Evolutionary conservation across 139 green algal genomes (phyloP).

Genomic region (Ostreobium quekettii): DNA sequence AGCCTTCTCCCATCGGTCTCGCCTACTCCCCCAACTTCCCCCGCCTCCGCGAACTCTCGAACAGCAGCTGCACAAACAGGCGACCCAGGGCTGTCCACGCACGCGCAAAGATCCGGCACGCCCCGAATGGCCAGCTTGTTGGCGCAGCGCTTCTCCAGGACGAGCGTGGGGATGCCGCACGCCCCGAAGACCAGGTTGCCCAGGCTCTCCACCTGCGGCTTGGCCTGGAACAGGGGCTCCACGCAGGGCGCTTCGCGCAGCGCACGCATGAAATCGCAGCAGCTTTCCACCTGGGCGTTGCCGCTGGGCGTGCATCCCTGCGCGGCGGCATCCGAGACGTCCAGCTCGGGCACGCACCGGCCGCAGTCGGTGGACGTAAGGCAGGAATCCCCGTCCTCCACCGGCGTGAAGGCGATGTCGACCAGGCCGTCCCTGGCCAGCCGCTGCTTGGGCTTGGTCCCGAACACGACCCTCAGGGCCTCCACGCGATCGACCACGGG

Average conservation of each 20-base stretch:
- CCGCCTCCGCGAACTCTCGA: too few relatives aligned
- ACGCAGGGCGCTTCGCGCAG: slow-evolving; percentile 4
- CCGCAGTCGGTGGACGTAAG: neutral
- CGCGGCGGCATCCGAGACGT: neutral
- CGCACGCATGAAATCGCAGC: neutral
- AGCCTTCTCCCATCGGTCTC: too few relatives aligned
- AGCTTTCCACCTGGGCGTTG: neutral
- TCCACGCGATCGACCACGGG: neutral
- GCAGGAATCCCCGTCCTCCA: neutral
- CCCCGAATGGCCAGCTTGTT: slow-evolving; percentile 3
- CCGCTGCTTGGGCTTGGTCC: neutral
- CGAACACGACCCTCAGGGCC: slow-evolving; percentile 12
- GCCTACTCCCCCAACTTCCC: too few relatives aligned
- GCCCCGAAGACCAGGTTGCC: slow-evolving; percentile 8
- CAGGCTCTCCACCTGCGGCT: neutral
- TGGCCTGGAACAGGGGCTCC: neutral
- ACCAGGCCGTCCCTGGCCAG: neutral
- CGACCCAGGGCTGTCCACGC: neutral
- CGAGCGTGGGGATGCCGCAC: neutral
- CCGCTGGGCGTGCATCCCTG: slow-evolving; percentile 5
- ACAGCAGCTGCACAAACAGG: neutral
- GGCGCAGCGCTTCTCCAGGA: neutral
- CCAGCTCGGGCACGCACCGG: neutral
- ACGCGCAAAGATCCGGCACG: neutral
- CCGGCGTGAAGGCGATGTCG: neutral